Evolutionary conservation across 164 flowering plant species (phyloP).

Genomic region (Piper betle): DNA sequence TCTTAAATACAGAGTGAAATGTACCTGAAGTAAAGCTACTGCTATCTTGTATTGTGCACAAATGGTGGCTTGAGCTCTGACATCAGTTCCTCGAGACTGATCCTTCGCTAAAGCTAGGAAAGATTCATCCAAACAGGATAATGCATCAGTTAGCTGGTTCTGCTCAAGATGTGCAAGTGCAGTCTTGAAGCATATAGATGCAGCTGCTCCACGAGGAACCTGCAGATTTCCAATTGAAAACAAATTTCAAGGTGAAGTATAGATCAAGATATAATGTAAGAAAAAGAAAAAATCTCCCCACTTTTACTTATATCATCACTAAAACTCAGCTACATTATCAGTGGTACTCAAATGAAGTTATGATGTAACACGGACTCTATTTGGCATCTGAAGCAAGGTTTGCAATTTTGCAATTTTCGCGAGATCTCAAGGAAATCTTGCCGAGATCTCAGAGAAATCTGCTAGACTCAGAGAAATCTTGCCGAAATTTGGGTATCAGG

Average conservation of each 20-base stretch:
- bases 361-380: no score
- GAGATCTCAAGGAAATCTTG: no score
- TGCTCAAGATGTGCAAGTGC: slow-evolving; percentile 95
- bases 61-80: slow-evolving; percentile 95
- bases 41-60: slow-evolving; percentile 98
- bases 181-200: slow-evolving; percentile 81
- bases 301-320: no score
- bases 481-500: no score
- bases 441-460: no score
- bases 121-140: slow-evolving; percentile 96
- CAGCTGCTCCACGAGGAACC: slow-evolving; percentile 99
- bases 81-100: slow-evolving; percentile 92
- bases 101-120: slow-evolving; percentile 97
- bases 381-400: no score
- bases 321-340: no score
- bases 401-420: no score
- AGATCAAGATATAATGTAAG: neutral
- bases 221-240: slow-evolving; percentile 8
- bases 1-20: neutral
- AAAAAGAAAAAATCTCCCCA: no score
- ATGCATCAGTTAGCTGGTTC: slow-evolving; percentile 92
- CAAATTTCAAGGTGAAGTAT: neutral
- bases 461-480: no score
- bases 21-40: slow-evolving; percentile 88
- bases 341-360: no score